phyloP scores from a whole-genome alignment of 2,329 filamentous ascomycete genomes.

The Clarireedia hainanense region DNA sequence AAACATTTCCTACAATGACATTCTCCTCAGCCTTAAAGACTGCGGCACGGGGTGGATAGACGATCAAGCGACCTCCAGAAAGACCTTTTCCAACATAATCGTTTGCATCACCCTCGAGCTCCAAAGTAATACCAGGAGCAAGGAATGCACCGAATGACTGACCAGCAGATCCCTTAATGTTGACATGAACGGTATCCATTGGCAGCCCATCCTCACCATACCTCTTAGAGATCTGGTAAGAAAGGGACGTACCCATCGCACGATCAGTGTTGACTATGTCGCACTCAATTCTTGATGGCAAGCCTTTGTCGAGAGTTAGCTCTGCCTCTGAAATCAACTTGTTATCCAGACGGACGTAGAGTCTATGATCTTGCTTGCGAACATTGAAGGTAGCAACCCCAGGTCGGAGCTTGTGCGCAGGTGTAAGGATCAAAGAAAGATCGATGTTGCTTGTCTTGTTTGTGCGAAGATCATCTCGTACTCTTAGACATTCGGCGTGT shows the following conservation, averaged over 20 bases:
- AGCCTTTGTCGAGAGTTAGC: conserved; percentile 85
- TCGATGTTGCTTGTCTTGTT: conserved; percentile 91
- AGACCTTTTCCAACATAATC: conserved; percentile 96
- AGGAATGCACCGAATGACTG: conserved; percentile 95
- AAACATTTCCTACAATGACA: conserved; percentile 86
- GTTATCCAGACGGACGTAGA: conserved; percentile 90
- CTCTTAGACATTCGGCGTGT: conserved; percentile 75
- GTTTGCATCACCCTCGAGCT: conserved; percentile 92
- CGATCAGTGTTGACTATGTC: conserved; percentile 96
- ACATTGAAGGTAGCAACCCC: conserved; percentile 97
- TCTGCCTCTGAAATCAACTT: conserved; percentile 95
- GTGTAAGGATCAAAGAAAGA: conserved; percentile 83
- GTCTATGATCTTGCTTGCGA: conserved; percentile 91
- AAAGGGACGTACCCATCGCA: conserved; percentile 85
- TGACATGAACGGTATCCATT: conserved; percentile 89
- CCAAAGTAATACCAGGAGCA: conserved; percentile 85
- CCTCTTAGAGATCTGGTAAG: conserved; percentile 89
- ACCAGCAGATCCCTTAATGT: conserved; percentile 92
- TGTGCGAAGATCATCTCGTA: conserved; percentile 81
- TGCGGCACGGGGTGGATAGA: conserved; percentile 84
- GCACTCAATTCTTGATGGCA: conserved; percentile 88
- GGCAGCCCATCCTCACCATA: conserved; percentile 86
- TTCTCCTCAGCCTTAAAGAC: conserved; percentile 97
- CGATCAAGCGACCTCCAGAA: conserved; percentile 84
- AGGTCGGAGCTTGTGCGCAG: conserved; percentile 89